Evolutionary conservation across 768 basidiomycete genomes (phyloP), one percentile per base, ranked within the genome.

Genomic region (Psilocybe subaeruginosa): DNA sequence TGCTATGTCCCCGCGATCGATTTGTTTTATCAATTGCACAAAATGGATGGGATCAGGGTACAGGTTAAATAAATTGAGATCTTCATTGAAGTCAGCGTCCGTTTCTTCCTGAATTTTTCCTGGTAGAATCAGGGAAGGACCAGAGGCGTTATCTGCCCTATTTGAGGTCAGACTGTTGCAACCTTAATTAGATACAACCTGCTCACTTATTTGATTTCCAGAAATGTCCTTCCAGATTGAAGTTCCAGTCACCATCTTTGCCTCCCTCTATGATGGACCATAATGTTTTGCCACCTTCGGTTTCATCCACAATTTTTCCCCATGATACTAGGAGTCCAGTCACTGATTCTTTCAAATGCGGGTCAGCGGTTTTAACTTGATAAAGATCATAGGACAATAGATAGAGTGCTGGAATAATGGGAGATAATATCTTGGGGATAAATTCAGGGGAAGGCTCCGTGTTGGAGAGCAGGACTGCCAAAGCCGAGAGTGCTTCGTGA

Each of bases 31-130:
- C 54, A 90, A 86, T 8, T 73, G 74, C 12, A 91, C 87, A 60
- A 95, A 84, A 64, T 87, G 85, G 2, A 72, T 69, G 1, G 96
- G 91, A 68, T 94, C 88, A 1, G 95, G 95, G 60, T 88, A 90
- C 12, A 92, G 76, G 54, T 85, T 78, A 30, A 96, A 76, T 8
- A 88, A 70, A 65, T 87, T 86, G 30, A 80, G 70, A 63, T 88
- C 83, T 16, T 83, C 66, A 64, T 80, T 69, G 41, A 82, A 79
- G 9, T 80, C 82, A 0, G 72, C 64, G 23, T 77, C 77, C 27
- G 80, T 75, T 19, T 74, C 77, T 30, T 71, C 72, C 16, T 68
- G 70, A 2, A 82, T 64, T 58, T 84, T 80, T 37, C 82, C 78
- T 3, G 89, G 85, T 0, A 85, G 84, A 46, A 88, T 73, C 11